phyloP scores from a whole-genome alignment of 768 basidiomycete genomes.

The Gymnopilus dilepis region DNA sequence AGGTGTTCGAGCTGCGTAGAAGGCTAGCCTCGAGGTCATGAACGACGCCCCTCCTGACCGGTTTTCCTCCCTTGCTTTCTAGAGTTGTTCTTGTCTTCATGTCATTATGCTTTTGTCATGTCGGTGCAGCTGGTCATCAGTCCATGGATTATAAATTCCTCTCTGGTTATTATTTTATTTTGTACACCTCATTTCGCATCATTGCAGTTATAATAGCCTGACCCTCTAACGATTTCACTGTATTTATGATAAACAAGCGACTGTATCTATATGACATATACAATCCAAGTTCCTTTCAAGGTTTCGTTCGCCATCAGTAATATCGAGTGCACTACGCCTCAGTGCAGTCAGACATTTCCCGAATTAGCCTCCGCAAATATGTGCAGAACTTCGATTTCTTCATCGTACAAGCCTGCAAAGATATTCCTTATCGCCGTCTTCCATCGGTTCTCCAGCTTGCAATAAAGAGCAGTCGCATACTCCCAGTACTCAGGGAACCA shows the following conservation, averaged over 20 bases:
- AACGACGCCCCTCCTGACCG: not conserved
- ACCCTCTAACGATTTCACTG: too few relatives aligned
- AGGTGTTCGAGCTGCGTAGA: conserved; percentile 39
- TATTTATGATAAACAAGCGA: too few relatives aligned
- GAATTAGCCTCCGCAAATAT: not conserved
- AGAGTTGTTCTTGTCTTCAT: not conserved
- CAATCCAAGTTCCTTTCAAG: too few relatives aligned
- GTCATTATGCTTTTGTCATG: not conserved
- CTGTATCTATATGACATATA: too few relatives aligned
- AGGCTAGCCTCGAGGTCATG: too few relatives aligned
- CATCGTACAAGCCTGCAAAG: not conserved
- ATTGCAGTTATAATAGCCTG: not conserved
- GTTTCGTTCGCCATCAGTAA: too few relatives aligned
- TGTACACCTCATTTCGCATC: not conserved
- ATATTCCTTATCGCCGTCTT: not conserved
- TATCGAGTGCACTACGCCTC: too few relatives aligned
- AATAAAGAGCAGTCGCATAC: not conserved
- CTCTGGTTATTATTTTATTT: too few relatives aligned
- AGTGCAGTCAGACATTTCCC: not conserved
- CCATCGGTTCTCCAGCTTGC: not conserved
- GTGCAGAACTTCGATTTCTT: not conserved
- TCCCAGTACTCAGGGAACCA: conserved; percentile 16
- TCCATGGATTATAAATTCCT: too few relatives aligned
- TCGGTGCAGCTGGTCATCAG: too few relatives aligned
- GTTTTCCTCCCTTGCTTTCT: conserved; percentile 5